Evolutionary conservation across 176 grass and related monocot genomes (phyloP), one percentile per base, ranked within the genome.

Genomic region (Tillandsia leiboldiana): DNA sequence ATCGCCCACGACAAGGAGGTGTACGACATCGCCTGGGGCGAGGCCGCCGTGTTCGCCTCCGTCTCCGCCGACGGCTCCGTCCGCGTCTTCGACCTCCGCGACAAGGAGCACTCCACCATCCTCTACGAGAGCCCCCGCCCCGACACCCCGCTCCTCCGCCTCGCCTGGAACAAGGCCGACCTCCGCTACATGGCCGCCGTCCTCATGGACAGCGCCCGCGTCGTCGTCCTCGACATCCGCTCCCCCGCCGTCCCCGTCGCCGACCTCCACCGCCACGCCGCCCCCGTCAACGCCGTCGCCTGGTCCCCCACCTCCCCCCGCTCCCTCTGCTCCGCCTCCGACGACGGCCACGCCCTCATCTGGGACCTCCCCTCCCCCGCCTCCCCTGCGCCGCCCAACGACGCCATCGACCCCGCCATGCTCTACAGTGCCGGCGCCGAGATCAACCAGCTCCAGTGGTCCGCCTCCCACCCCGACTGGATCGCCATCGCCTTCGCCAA

Each of bases 1-100:
- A 97, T 97, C 86, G 94, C 94, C 22, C 94, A 97, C 81, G 94
- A 97, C 79, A 97, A 97, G 80, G 94, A 91, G 84, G 94, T 97
- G 49, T 86, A 92, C 67, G 93, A 97, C 79, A 97, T 97, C 78
- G 86, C 94, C 51, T 97, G 94, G 94, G 89, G 93, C 3, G 89
- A 92, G 63, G 87, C 89, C 26, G 89, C 81, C 5, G 84, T 92
- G 70, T 92, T 97, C 66, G 94, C 94, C 12, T 92, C 88, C 63
- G 89, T 92, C 47, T 97, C 94, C 2, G 94, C 94, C 3, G 94
- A 97, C 57, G 87, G 94, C 64, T 97, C 94, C 61, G 89, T 97
- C 63, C 94, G 94, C 65, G 76, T 97, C 73, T 97, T 97, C 66
- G 94, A 97, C 56, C 86, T 92, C n/a, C 81, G 94, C 27, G 94